Evolutionary conservation across 352 stramenopile genomes (phyloP).

Genomic region (Pseudoperonospora humuli): DNA sequence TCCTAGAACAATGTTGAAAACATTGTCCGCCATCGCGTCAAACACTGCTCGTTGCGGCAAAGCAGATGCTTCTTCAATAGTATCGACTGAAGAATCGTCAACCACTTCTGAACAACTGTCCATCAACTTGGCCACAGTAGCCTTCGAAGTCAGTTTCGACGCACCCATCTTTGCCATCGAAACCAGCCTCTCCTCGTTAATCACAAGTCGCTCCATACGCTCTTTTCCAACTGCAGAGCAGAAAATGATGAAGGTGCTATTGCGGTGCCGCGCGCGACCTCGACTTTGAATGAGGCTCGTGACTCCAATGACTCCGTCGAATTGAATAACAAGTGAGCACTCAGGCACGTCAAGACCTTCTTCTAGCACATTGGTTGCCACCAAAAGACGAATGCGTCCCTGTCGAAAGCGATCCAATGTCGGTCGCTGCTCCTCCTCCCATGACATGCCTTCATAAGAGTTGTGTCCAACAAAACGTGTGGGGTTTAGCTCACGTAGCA

Average conservation of each 20-base stretch:
- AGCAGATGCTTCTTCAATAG: not conserved
- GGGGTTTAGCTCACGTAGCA: constrained; percentile 50
- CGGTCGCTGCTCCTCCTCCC: constrained; percentile 69
- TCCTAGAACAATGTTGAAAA: constrained; percentile 39
- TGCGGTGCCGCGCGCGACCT: constrained; percentile 43
- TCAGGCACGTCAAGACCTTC: constrained; percentile 72
- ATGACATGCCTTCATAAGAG: constrained; percentile 74
- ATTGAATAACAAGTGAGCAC: constrained; percentile 72
- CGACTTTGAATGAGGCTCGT: constrained; percentile 77
- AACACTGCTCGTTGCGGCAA: constrained; percentile 14
- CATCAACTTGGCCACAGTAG: constrained; percentile 32
- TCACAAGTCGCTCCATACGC: constrained; percentile 38
- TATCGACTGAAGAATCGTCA: not conserved
- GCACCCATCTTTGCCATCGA: constrained; percentile 31
- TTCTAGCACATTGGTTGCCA: constrained; percentile 76
- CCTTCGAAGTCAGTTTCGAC: constrained; percentile 39
- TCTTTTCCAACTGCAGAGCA: constrained; percentile 35
- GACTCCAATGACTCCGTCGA: constrained; percentile 58
- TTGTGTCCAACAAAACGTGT: constrained; percentile 76
- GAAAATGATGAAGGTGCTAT: constrained; percentile 67
- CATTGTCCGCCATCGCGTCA: constrained; percentile 24
- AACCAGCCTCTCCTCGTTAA: constrained; percentile 47
- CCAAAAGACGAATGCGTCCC: constrained; percentile 55
- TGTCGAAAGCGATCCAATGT: constrained; percentile 66
- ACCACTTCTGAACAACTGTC: constrained; percentile 1